A percentile compares a stretch with the other conserved stretches of the same genome.
phyloP scores from a whole-genome alignment of 2,329 filamentous ascomycete genomes.

The Aspergillus latus region DNA sequence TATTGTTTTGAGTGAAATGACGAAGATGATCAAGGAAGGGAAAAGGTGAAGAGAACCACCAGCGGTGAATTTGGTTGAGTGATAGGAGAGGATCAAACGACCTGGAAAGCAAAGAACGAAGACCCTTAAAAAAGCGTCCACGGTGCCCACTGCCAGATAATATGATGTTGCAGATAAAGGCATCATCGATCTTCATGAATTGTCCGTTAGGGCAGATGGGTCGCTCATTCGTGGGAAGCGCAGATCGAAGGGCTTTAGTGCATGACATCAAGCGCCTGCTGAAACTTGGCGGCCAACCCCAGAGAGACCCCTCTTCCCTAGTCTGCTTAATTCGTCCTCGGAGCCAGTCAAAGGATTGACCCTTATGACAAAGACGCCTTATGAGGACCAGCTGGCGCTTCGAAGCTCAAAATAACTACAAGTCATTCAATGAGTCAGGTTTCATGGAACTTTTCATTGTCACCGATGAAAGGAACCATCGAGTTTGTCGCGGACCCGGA shows the following conservation, averaged over 20 bases:
- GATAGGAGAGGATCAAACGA: neutral
- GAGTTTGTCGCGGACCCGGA: neutral
- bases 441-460: too few relatives aligned
- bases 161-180: conserved; percentile 21
- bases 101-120: conserved; percentile 7
- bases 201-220: conserved; percentile 4
- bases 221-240: conserved; percentile 29
- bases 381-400: conserved; percentile 6
- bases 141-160: neutral
- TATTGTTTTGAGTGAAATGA: neutral
- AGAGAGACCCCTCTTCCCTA: conserved; percentile 9
- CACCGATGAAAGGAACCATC: too few relatives aligned
- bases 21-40: neutral
- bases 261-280: conserved; percentile 41
- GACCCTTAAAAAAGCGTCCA: neutral
- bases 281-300: conserved; percentile 27
- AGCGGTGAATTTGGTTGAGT: neutral
- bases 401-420: conserved; percentile 7
- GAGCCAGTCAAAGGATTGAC: conserved; percentile 6
- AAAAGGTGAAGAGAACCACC: conserved; percentile 2
- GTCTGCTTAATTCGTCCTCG: neutral
- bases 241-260: conserved; percentile 16
- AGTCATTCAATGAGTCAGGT: neutral
- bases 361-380: neutral
- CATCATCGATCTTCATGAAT: conserved; percentile 13